Evolutionary conservation across 2,329 filamentous ascomycete species (phyloP).

Genomic region (Apiospora arundinis): DNA sequence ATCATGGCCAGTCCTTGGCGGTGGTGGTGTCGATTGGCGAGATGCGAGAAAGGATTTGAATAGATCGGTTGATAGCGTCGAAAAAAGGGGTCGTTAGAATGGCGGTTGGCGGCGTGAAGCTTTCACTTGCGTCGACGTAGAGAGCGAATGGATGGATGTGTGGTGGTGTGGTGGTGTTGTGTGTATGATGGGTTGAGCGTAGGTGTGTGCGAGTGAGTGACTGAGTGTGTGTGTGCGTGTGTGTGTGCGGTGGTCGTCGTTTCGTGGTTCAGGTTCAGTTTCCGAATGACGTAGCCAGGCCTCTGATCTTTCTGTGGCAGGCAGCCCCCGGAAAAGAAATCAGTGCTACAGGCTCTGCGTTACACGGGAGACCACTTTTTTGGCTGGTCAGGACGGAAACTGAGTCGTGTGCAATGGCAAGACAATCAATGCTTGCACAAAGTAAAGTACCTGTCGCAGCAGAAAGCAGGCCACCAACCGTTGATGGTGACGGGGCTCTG

Average conservation of each 20-base stretch:
- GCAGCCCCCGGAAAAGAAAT: constrained; percentile 11
- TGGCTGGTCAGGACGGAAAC: constrained; percentile 8
- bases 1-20: constrained; percentile 12
- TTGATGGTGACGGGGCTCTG: neutral
- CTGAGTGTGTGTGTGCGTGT: constrained; percentile 20
- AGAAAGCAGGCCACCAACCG: neutral
- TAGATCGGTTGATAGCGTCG: neutral
- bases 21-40: constrained; percentile 10
- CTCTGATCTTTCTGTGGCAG: constrained; percentile 17
- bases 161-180: neutral
- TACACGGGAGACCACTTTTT: constrained; percentile 11
- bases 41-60: neutral
- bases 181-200: constrained; percentile 3
- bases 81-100: neutral
- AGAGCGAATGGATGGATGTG: constrained; percentile 11
- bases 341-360: constrained; percentile 14
- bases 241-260: constrained; percentile 18
- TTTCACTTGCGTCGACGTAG: neutral
- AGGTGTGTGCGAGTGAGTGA: too few relatives aligned
- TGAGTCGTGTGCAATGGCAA: constrained; percentile 9
- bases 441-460: constrained; percentile 9
- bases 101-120: neutral
- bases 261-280: constrained; percentile 19
- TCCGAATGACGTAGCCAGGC: constrained; percentile 21
- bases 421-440: neutral